Evolutionary conservation across 2,329 filamentous ascomycete genomes (phyloP), one percentile per base, ranked within the genome.

Genomic region (Cladobotryum protrusum): DNA sequence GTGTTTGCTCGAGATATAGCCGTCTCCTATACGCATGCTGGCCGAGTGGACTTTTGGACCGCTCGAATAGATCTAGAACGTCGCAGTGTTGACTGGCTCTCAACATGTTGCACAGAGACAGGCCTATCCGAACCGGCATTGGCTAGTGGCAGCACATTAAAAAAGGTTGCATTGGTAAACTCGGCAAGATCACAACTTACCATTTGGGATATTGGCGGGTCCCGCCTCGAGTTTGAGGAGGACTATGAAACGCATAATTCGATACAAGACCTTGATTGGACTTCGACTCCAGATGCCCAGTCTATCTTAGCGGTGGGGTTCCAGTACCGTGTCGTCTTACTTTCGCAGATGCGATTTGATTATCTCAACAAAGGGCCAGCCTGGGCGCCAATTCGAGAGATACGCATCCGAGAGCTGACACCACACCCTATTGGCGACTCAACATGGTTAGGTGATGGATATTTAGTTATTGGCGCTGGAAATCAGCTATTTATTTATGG

Each of bases 241-340:
- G 77, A 82, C 29, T 93, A 90, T 56, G 78, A 85, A 56, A 76
- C 77, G 12, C 78, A 86, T 52, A 86, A 93, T 59, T 79, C 77
- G 5, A 89, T 96, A 37, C 83, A 86, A 55, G 91, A 96, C 65
- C 78, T 96, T 12, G 90, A 96, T 65, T 96, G 92, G 92, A 92
- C 90, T 1, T 92, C 88, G 3, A 96, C 91, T 0, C 89, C 89
- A 0, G 89, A 95, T 64, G 83, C 83, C 44, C 89, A 96, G 61
- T 92, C 88, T 1, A 90, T 96, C 49, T 74, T 96, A 17, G 89
- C 91, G 1, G 88, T 96, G n/a, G 90, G 91, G 0, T 96, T 96
- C 61, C 85, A 86, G n/a, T 87, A 91, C 56, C 82, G 86, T 50
- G 85, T 96, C 5, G 70, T 95, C 29, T 75, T 96, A 2, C 78